phyloP scores from a whole-genome alignment of 192 early-diverging fungal genomes.

The Funneliformis geosporum region DNA sequence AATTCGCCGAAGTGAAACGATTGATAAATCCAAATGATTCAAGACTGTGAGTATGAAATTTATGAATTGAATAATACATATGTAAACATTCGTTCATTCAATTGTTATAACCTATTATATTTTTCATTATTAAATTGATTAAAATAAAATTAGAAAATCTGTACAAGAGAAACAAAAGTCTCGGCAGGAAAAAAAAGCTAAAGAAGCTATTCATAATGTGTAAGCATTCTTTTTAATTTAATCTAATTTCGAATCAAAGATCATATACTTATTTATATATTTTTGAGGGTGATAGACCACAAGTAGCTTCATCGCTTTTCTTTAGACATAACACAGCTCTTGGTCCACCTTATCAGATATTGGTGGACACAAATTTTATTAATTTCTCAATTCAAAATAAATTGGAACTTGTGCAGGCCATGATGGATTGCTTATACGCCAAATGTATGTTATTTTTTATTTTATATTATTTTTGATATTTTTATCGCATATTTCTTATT shows the following conservation, averaged over 20 bases:
- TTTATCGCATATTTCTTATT: not conserved
- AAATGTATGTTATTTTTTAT: slow-evolving; percentile 66
- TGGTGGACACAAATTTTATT: slow-evolving; percentile 99
- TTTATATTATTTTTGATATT: not conserved
- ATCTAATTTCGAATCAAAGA: not conserved
- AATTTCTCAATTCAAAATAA: slow-evolving; percentile 99
- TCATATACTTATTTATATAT: not conserved
- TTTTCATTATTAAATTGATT: not conserved
- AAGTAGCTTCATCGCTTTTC: slow-evolving; percentile 92
- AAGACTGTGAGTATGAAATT: slow-evolving; percentile 68
- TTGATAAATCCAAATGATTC: slow-evolving; percentile 90
- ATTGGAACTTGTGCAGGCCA: slow-evolving; percentile 90
- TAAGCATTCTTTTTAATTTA: slow-evolving; percentile 44
- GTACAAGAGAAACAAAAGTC: slow-evolving; percentile 68
- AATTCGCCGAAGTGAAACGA: slow-evolving; percentile 94
- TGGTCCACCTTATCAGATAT: slow-evolving; percentile 93
- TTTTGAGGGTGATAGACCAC: slow-evolving; percentile 55
- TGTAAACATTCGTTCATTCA: not conserved
- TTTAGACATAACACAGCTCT: slow-evolving; percentile 96
- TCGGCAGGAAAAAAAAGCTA: slow-evolving; percentile 69
- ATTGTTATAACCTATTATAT: not conserved
- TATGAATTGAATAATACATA: slow-evolving; percentile 26
- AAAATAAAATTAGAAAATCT: slow-evolving; percentile 39
- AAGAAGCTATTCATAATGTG: slow-evolving; percentile 73
- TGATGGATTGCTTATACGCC: slow-evolving; percentile 99